Evolutionary conservation across 495 filamentous ascomycete species (phyloP).

Genomic region (Trichocladium antarcticum): DNA sequence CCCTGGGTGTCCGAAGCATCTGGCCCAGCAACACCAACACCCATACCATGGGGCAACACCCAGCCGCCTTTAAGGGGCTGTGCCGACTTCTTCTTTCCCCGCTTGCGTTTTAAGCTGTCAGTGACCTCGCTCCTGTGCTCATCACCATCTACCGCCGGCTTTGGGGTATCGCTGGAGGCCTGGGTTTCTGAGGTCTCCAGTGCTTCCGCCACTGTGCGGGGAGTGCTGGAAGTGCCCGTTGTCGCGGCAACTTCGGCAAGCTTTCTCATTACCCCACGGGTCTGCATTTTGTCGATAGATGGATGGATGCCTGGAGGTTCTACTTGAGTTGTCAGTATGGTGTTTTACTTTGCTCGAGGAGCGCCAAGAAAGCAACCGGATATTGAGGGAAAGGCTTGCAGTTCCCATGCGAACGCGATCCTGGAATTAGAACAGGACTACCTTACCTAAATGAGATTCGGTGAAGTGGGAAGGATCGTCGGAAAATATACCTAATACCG

Average conservation of each 20-base stretch:
- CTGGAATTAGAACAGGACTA: too few species aligned
- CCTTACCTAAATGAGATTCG: too few species aligned
- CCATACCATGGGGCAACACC: constrained; percentile 35
- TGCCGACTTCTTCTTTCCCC: constrained; percentile 1
- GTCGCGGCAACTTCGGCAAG: background rate
- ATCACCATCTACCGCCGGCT: background rate
- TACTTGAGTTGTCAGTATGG: too few species aligned
- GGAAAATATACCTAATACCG: too few species aligned
- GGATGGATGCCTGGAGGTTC: too few species aligned
- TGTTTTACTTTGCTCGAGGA: too few species aligned
- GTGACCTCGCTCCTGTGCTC: background rate
- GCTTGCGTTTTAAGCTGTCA: constrained; percentile 3
- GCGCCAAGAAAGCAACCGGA: too few species aligned
- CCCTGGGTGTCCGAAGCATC: background rate
- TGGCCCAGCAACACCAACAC: constrained; percentile 3
- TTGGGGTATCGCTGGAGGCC: background rate
- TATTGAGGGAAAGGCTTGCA: too few species aligned
- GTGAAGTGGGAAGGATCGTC: too few species aligned
- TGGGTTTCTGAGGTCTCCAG: background rate
- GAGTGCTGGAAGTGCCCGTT: background rate
- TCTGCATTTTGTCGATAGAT: constrained; percentile 8
- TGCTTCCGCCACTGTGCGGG: background rate
- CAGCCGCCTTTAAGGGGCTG: constrained; percentile 24
- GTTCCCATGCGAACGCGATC: too few species aligned
- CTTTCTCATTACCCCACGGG: constrained; percentile 6